Evolutionary conservation across 2,329 filamentous ascomycete genomes (phyloP).

Genomic region (Alternaria ethzedia): DNA sequence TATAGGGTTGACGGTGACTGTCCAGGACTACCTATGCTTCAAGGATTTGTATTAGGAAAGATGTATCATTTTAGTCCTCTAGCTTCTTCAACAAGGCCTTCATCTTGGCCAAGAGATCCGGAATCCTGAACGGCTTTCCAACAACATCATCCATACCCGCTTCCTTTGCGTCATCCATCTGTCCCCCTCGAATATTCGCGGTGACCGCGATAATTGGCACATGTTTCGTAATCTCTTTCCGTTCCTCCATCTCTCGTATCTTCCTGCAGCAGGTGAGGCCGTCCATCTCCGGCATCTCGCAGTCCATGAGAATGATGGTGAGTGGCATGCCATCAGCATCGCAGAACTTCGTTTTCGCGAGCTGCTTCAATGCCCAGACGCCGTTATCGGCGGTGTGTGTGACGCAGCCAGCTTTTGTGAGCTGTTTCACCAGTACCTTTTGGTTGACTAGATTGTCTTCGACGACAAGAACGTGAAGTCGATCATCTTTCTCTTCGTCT

Average conservation of each 20-base stretch:
- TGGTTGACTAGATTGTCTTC: constrained; percentile 50
- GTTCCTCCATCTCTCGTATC: constrained; percentile 41
- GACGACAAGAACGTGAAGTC: constrained; percentile 40
- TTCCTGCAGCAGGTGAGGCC: constrained; percentile 41
- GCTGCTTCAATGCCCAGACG: constrained; percentile 34
- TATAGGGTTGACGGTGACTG: neutral
- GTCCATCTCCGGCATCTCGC: constrained; percentile 51
- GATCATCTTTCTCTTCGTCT: neutral
- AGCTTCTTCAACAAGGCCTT: constrained; percentile 24
- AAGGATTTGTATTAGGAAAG: neutral
- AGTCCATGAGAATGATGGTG: constrained; percentile 45
- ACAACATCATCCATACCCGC: constrained; percentile 47
- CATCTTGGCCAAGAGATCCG: constrained; percentile 40
- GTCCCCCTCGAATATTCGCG: constrained; percentile 45
- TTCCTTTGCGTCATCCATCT: constrained; percentile 38
- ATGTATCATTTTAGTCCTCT: neutral
- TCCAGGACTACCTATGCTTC: neutral
- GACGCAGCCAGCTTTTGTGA: constrained; percentile 38
- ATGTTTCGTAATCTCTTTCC: constrained; percentile 28
- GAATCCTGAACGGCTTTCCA: constrained; percentile 44
- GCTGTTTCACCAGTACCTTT: constrained; percentile 41
- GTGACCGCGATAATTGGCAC: constrained; percentile 47
- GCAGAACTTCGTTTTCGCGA: constrained; percentile 27
- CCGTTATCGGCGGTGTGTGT: constrained; percentile 43
- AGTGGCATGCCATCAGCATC: constrained; percentile 23